Base-by-base conservation (phyloP, 2,329 filamentous ascomycete species). In the Botrytis medusae region DNA sequence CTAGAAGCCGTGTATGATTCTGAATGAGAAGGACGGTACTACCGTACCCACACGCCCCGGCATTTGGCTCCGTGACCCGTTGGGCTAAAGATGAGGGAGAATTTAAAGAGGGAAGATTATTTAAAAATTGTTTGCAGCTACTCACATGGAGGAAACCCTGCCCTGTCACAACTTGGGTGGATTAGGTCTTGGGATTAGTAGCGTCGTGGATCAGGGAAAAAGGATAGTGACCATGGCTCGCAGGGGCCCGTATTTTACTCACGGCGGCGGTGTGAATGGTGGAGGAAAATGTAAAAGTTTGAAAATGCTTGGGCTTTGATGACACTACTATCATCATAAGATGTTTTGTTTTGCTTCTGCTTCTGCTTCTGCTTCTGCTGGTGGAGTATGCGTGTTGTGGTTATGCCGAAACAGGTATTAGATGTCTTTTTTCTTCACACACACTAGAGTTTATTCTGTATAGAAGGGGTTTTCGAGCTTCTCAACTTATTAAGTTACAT, bases 61-160 rank as follows among this genome's bases (percentile, higher is more conserved):
- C 75, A 76, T 70, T 76, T 76, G 74, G 54, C 73, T 74, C 75
- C 75, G 74, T 75, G 72, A 71, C 71, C 75, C 74, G 75, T 76
- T 74, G 69, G 73, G 71, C 71, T 72, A 72, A 72, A 68, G 9
- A 62, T 29, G 54, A 59, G 64, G 44, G 48, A 60, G 32, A 60
- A 48, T 48, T 69, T n/a, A 18, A 18, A 63, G 44, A 70, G 72
- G 44, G 67, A 54, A 29, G 59, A 44, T 69, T 42, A 54, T 71
- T 71, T 60, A 40, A 54, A 60, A 73, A 74, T 74, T 73, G 48
- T 74, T 73, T 71, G 74, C 73, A 74, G 69, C 42, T 18, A n/a
- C 63, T 74, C 72, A 74, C 74, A 76, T 75, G 74, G 71, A 54
- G 62, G 18, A 59, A 69, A 57, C 65, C 69, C 73, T 68, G 72